Percentiles rank a stretch among this genome's conserved stretches.
These are phyloP conservation scores for Linanthus parryae DNA, from an alignment of 148 eudicot genomes.

Conservation along the genomic window DNA sequence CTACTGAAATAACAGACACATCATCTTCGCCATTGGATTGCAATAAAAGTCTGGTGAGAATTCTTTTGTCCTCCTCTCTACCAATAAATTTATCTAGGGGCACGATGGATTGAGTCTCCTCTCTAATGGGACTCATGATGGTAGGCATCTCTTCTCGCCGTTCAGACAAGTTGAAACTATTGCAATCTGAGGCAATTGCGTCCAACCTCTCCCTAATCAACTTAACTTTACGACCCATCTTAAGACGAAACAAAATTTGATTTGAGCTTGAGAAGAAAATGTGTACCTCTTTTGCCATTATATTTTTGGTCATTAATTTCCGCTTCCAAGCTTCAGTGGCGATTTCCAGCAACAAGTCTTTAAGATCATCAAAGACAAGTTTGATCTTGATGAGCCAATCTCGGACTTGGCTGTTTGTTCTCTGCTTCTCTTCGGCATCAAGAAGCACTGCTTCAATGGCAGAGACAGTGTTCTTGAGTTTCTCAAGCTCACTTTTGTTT, in stretches of 20 bases:
- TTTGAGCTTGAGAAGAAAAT: slow-evolving; percentile 12
- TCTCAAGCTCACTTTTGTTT: too few species aligned
- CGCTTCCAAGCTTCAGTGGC: background rate
- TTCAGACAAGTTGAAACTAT: background rate
- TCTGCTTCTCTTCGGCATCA: too few species aligned
- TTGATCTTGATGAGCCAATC: slow-evolving; percentile 11
- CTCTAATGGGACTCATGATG: background rate
- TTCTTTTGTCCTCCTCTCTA: slow-evolving; percentile 5
- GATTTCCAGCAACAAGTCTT: slow-evolving; percentile 18
- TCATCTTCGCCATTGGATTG: background rate
- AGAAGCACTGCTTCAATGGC: too few species aligned
- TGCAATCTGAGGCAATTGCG: background rate
- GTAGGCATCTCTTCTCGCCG: background rate
- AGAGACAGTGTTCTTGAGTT: too few species aligned
- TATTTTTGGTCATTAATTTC: background rate
- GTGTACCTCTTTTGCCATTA: slow-evolving; percentile 3
- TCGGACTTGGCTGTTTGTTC: too few species aligned
- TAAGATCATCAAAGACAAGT: slow-evolving; percentile 10
- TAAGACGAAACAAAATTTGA: background rate
- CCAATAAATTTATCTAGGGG: slow-evolving; percentile 4
- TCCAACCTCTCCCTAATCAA: slow-evolving; percentile 2
- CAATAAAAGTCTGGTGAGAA: background rate
- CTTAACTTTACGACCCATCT: background rate
- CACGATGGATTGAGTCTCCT: slow-evolving; percentile 2
- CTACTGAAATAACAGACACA: background rate